Conservation (phyloP, 164 flowering plant genomes). For the Liriodendron chinense region DNA sequence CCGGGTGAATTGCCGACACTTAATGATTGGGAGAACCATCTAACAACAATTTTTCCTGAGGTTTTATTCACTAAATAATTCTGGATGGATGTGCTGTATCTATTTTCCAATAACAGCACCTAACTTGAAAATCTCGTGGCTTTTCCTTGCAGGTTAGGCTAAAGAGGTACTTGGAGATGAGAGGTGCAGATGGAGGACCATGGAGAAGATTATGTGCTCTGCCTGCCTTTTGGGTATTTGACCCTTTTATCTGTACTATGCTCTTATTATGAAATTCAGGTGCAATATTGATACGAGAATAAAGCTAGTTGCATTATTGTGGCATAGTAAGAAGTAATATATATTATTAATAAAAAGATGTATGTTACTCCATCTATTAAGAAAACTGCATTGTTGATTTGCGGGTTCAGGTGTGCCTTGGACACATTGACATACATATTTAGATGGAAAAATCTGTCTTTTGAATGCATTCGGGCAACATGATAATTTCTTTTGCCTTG, state of each 20-base stretch:
- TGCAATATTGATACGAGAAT: too few species aligned
- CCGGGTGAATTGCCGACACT: slow-evolving; percentile 91
- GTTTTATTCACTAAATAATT: slow-evolving; percentile 28
- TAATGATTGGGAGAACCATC: slow-evolving; percentile 96
- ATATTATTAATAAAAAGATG: too few species aligned
- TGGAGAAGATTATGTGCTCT: slow-evolving; percentile 97
- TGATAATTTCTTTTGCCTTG: too few species aligned
- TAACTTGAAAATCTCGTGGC: neutral
- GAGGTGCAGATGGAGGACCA: slow-evolving; percentile 99
- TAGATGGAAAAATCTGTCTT: too few species aligned
- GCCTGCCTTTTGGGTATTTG: slow-evolving; percentile 95
- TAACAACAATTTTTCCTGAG: slow-evolving; percentile 98
- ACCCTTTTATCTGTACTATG: neutral
- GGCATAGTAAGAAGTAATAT: too few species aligned
- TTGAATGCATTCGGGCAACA: too few species aligned
- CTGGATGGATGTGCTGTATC: neutral
- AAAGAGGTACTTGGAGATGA: slow-evolving; percentile 97
- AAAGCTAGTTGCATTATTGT: too few species aligned
- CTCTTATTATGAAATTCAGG: neutral
- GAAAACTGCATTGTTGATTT: too few species aligned
- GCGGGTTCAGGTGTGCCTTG: too few species aligned
- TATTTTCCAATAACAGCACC: slow-evolving; percentile 1
- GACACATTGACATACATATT: too few species aligned
- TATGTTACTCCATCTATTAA: too few species aligned
- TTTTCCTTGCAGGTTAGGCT: slow-evolving; percentile 75